phyloP scores from a whole-genome alignment of 179 eudicot species.

The Silene coronaria region DNA sequence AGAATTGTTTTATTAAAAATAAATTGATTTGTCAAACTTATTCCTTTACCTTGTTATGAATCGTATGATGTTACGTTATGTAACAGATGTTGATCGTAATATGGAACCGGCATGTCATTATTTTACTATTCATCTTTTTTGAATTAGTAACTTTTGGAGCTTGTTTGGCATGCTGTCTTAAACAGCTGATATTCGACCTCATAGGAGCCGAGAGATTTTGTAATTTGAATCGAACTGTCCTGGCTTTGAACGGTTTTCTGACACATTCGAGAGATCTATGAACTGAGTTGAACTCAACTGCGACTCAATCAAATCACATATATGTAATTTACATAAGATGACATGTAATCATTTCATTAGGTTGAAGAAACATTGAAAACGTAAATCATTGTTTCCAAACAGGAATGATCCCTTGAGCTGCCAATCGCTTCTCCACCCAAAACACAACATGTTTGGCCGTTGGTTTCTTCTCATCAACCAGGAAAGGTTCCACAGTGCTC shows the following conservation, averaged over 20 bases:
- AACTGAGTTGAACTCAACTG: not conserved
- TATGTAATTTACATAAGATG: constrained; percentile 11
- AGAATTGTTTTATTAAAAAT: constrained; percentile 11
- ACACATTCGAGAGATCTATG: not conserved
- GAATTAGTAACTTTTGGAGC: not conserved
- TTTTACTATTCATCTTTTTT: not conserved
- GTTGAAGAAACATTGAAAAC: constrained; percentile 3
- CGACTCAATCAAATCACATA: not conserved
- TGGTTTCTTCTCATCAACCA: constrained; percentile 73
- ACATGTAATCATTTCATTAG: not conserved
- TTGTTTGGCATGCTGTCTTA: not conserved
- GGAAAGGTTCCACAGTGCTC: constrained; percentile 87
- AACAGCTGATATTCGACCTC: not conserved
- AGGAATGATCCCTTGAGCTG: constrained; percentile 94
- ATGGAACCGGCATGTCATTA: not conserved
- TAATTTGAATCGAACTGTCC: not conserved
- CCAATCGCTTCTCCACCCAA: constrained; percentile 91
- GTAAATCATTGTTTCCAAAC: constrained; percentile 45
- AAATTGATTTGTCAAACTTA: not conserved
- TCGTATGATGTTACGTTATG: not conserved
- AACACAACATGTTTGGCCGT: constrained; percentile 68
- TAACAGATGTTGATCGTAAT: not conserved
- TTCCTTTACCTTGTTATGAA: constrained; percentile 10
- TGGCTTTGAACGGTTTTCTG: not conserved
- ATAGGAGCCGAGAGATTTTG: no score